phyloP scores from a whole-genome alignment of 2,329 filamentous ascomycete species.

The Ceratocystis colombiana region DNA sequence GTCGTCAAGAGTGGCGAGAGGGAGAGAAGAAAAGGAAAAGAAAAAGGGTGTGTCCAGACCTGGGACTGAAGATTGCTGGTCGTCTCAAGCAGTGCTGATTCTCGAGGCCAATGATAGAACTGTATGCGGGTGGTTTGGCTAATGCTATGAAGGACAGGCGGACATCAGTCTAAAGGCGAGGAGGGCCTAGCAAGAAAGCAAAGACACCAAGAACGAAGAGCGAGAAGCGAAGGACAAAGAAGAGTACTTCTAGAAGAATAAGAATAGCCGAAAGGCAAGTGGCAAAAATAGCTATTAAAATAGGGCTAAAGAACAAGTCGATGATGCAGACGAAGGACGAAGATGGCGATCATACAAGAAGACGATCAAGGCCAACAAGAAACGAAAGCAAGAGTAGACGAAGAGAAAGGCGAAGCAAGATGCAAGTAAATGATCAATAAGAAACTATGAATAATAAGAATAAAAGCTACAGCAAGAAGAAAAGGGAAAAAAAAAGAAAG shows the following conservation, averaged over 20 bases:
- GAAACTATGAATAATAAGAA: neutral
- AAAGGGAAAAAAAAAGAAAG: slow-evolving; percentile 2
- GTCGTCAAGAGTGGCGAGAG: too few species aligned
- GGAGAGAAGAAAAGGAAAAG: too few species aligned
- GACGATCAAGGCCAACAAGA: slow-evolving; percentile 5
- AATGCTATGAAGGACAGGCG: neutral
- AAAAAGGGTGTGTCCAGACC: neutral
- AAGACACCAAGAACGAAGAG: neutral
- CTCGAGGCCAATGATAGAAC: neutral
- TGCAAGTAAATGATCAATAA: neutral
- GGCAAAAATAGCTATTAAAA: neutral
- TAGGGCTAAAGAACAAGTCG: neutral
- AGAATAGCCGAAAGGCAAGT: neutral
- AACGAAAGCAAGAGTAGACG: slow-evolving; percentile 2
- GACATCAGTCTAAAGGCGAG: slow-evolving; percentile 3
- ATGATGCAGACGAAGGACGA: neutral
- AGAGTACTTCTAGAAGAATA: slow-evolving; percentile 13
- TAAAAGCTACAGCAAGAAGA: slow-evolving; percentile 8
- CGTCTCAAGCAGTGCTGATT: neutral
- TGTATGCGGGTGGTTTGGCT: neutral
- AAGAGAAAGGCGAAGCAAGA: neutral
- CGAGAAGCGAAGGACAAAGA: slow-evolving; percentile 3
- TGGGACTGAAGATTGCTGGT: neutral
- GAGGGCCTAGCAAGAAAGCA: slow-evolving; percentile 4
- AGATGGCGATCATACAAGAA: slow-evolving; percentile 6